A percentile compares a stretch with the other conserved stretches of the same genome.
Evolutionary conservation across 1,284 basidiomycete species (phyloP).

Genomic region (Bjerkandera adusta): DNA sequence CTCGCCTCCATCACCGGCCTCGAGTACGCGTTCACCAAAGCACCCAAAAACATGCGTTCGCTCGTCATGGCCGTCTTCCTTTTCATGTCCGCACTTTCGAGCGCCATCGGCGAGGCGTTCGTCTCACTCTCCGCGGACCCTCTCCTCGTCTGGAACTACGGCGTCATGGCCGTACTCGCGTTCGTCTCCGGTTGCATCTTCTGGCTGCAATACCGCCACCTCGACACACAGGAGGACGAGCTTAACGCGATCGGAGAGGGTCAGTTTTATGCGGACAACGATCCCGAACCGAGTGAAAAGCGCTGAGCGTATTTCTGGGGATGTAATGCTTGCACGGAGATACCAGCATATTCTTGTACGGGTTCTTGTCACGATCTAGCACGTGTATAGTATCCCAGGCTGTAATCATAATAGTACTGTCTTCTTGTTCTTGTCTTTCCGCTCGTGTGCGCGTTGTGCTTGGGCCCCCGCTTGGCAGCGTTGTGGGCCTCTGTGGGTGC

Average conservation of each 20-base stretch:
- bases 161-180: slow-evolving; percentile 38
- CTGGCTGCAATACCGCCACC: slow-evolving; percentile 57
- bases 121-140: slow-evolving; percentile 45
- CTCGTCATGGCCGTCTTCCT: slow-evolving; percentile 75
- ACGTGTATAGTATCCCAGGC: slow-evolving; percentile 8
- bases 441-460: not conserved
- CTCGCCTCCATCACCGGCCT: slow-evolving; percentile 83
- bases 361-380: slow-evolving; percentile 9
- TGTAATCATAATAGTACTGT: slow-evolving; percentile 11
- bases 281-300: slow-evolving; percentile 1
- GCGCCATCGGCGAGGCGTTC: slow-evolving; percentile 71
- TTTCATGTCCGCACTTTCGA: slow-evolving; percentile 64
- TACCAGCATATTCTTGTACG: not conserved
- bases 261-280: slow-evolving; percentile 20
- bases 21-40: slow-evolving; percentile 90
- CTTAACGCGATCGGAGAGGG: slow-evolving; percentile 51
- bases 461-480: not conserved
- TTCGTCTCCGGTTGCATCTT: slow-evolving; percentile 48
- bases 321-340: not conserved
- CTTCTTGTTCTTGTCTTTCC: not conserved
- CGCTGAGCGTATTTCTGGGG: slow-evolving; percentile 4
- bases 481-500: slow-evolving; percentile 6
- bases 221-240: slow-evolving; percentile 63
- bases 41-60: slow-evolving; percentile 79
- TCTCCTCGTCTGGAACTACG: slow-evolving; percentile 53